phyloP scores from a whole-genome alignment of 2,329 filamentous ascomycete species.

The Ascochyta pisi region DNA sequence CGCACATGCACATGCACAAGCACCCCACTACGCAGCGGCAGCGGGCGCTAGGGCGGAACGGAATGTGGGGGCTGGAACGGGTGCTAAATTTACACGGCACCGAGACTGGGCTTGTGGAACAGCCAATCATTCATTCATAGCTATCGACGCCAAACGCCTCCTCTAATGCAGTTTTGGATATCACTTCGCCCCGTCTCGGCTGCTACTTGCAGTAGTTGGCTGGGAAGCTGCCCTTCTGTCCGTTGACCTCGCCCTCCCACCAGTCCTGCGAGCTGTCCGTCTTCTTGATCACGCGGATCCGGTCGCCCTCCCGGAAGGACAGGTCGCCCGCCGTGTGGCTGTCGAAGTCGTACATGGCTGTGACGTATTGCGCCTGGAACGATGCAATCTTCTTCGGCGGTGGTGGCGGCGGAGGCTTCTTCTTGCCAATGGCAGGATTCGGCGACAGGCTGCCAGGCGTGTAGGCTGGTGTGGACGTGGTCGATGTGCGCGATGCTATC shows the following conservation, averaged over 20 bases:
- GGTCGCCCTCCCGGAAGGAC: constrained; percentile 76
- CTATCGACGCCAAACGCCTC: constrained; percentile 20
- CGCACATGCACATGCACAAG: not conserved
- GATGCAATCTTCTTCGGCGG: constrained; percentile 65
- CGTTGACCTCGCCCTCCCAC: constrained; percentile 82
- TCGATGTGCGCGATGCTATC: constrained; percentile 53
- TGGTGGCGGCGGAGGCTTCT: constrained; percentile 78
- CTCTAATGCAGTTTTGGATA: constrained; percentile 37
- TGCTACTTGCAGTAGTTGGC: constrained; percentile 76
- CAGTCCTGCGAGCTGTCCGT: constrained; percentile 83
- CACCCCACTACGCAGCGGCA: not conserved
- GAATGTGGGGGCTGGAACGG: constrained; percentile 3
- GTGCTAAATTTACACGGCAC: not conserved
- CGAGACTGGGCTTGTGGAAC: not conserved
- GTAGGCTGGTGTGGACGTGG: constrained; percentile 20
- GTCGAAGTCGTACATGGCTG: constrained; percentile 76
- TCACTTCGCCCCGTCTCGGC: constrained; percentile 7
- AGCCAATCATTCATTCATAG: not conserved
- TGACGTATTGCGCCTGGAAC: constrained; percentile 64
- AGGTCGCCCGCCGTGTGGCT: constrained; percentile 75
- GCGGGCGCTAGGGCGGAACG: constrained; percentile 2
- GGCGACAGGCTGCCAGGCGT: constrained; percentile 42
- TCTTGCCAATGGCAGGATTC: constrained; percentile 63
- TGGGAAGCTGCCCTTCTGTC: constrained; percentile 74
- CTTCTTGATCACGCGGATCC: constrained; percentile 78